phyloP scores from a whole-genome alignment of 2,329 filamentous ascomycete genomes.

The Paraconiothyrium brasiliense region DNA sequence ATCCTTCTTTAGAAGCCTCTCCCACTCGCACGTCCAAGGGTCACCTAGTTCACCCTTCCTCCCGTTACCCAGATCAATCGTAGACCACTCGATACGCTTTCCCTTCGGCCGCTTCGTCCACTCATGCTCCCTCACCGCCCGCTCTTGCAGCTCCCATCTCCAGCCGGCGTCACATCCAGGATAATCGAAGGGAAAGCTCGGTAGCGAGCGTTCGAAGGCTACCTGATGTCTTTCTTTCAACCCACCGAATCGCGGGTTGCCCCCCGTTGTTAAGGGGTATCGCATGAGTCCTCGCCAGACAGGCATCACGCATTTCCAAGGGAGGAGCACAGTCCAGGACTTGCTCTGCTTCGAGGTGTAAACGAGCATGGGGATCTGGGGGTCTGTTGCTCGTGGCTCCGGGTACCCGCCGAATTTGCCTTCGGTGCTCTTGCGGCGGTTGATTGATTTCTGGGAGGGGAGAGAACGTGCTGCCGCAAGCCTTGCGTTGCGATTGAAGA shows the following conservation, averaged over 20 bases:
- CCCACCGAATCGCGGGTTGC: constrained; percentile 84
- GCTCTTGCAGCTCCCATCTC: constrained; percentile 77
- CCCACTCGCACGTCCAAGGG: constrained; percentile 87
- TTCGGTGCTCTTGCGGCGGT: constrained; percentile 74
- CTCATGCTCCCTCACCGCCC: constrained; percentile 64
- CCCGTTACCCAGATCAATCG: constrained; percentile 75
- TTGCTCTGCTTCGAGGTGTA: constrained; percentile 66
- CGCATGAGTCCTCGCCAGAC: constrained; percentile 90
- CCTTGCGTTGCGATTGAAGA: constrained; percentile 76
- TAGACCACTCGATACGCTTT: constrained; percentile 79
- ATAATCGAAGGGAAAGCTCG: constrained; percentile 89
- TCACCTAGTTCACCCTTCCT: constrained; percentile 83
- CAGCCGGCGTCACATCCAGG: constrained; percentile 81
- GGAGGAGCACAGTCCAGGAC: constrained; percentile 84
- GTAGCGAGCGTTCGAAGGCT: constrained; percentile 77
- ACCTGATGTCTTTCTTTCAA: constrained; percentile 82
- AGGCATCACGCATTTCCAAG: constrained; percentile 87
- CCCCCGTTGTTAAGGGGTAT: constrained; percentile 79
- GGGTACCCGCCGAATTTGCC: constrained; percentile 69
- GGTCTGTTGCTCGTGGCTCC: constrained; percentile 68
- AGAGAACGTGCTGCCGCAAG: constrained; percentile 72
- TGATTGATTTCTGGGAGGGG: constrained; percentile 80
- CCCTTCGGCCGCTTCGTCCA: constrained; percentile 85
- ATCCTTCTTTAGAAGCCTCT: constrained; percentile 64
- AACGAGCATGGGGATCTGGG: constrained; percentile 79